These are phyloP conservation scores for Dujonia santamariae DNA, from an alignment of 1,139 yeast genomes.

Conservation along the genomic window DNA sequence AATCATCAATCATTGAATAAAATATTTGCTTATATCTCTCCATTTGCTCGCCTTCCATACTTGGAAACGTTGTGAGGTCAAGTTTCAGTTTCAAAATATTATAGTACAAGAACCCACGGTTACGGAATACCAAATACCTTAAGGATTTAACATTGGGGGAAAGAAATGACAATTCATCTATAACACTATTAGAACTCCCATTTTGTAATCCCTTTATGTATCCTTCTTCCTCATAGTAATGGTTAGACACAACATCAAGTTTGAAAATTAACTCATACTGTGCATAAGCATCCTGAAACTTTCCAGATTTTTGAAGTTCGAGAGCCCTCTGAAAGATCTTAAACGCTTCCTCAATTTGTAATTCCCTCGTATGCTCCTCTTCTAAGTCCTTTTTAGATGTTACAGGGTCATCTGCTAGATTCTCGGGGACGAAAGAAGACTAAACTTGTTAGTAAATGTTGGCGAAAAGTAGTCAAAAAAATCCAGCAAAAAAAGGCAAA, in stretches of 20 bases:
- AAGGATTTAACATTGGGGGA: slow-evolving; percentile 74
- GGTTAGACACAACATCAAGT: slow-evolving; percentile 61
- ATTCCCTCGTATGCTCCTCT: slow-evolving; percentile 88
- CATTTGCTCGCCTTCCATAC: slow-evolving; percentile 1
- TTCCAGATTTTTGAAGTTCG: slow-evolving; percentile 48
- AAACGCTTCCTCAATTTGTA: slow-evolving; percentile 83
- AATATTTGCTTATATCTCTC: slow-evolving; percentile 23
- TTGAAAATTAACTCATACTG: slow-evolving; percentile 63
- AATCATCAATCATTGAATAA: slow-evolving; percentile 52
- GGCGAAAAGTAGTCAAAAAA: background rate
- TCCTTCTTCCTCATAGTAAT: slow-evolving; percentile 41
- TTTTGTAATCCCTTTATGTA: slow-evolving; percentile 40
- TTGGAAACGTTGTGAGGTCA: background rate
- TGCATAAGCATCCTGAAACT: slow-evolving; percentile 48
- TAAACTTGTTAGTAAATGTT: slow-evolving; percentile 7
- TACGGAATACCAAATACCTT: slow-evolving; percentile 75
- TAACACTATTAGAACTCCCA: slow-evolving; percentile 27
- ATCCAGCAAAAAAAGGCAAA: too few relatives aligned
- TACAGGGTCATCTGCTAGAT: slow-evolving; percentile 68
- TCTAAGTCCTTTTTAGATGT: slow-evolving; percentile 50
- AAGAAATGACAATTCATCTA: slow-evolving; percentile 43
- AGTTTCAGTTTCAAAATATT: slow-evolving; percentile 32
- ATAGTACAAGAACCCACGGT: slow-evolving; percentile 72
- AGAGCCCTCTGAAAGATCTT: slow-evolving; percentile 73
- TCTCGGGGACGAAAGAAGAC: slow-evolving; percentile 81